phyloP scores from a whole-genome alignment of 495 filamentous ascomycete species.

The Amphirosellinia nigrospora region DNA sequence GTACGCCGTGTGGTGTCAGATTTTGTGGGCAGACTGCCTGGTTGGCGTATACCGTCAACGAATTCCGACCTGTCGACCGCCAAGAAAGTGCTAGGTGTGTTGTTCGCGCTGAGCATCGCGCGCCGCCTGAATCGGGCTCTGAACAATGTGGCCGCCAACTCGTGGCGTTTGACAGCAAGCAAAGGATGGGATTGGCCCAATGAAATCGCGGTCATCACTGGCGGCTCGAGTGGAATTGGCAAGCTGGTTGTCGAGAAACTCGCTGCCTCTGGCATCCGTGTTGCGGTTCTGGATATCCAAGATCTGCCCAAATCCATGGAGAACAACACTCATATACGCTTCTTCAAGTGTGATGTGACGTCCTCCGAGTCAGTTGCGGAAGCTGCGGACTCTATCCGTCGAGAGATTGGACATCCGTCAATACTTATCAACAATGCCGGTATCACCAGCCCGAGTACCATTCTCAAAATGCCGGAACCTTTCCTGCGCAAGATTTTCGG shows the following conservation, averaged over 20 bases:
- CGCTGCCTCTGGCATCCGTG: slow-evolving; percentile 51
- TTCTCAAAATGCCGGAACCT: slow-evolving; percentile 55
- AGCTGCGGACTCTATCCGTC: slow-evolving; percentile 54
- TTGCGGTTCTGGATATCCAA: slow-evolving; percentile 52
- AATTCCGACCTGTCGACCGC: background rate
- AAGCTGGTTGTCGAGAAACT: slow-evolving; percentile 56
- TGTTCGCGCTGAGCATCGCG: slow-evolving; percentile 51
- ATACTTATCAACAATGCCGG: slow-evolving; percentile 70
- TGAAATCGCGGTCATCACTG: slow-evolving; percentile 65
- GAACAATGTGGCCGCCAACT: slow-evolving; percentile 50
- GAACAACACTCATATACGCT: slow-evolving; percentile 22
- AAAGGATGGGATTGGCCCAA: slow-evolving; percentile 45
- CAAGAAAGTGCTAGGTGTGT: slow-evolving; percentile 40
- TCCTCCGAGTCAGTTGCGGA: slow-evolving; percentile 50
- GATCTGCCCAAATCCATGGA: slow-evolving; percentile 24
- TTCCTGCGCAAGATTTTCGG: slow-evolving; percentile 59
- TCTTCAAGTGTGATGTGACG: slow-evolving; percentile 57
- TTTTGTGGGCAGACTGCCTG: background rate
- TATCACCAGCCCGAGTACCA: slow-evolving; percentile 51
- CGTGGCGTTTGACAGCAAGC: slow-evolving; percentile 43
- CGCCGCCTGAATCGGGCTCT: slow-evolving; percentile 49
- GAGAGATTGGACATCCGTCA: slow-evolving; percentile 54
- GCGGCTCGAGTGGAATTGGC: slow-evolving; percentile 64
- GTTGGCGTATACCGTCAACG: background rate
- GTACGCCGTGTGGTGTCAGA: background rate